Evolutionary conservation across 352 stramenopile genomes (phyloP).

Genomic region (Aphanomyces euteiches): DNA sequence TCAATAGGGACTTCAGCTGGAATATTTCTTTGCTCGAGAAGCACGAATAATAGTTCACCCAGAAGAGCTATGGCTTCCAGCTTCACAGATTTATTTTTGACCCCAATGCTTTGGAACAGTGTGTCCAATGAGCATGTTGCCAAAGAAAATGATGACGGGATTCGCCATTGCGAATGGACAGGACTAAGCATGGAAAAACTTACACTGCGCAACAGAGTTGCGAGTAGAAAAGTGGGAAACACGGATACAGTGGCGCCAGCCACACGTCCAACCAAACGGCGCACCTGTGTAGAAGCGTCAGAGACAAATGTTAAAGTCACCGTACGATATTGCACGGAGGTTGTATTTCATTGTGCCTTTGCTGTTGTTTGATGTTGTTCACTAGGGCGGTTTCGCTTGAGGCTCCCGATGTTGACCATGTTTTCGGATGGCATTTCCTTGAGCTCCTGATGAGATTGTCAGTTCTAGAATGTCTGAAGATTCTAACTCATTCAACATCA

Average conservation of each 20-base stretch:
- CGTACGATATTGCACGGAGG: slow-evolving; percentile 16
- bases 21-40: background rate
- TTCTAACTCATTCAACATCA: no score
- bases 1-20: slow-evolving; percentile 4
- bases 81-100: slow-evolving; percentile 17
- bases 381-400: background rate
- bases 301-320: background rate
- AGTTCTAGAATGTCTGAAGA: no score
- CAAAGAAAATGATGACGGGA: background rate
- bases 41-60: slow-evolving; percentile 21
- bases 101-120: slow-evolving; percentile 12
- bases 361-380: background rate
- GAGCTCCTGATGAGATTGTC: no score
- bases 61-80: slow-evolving; percentile 24
- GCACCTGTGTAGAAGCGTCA: slow-evolving; percentile 6
- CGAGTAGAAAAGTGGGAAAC: slow-evolving; percentile 17
- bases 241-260: background rate
- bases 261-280: slow-evolving; percentile 13
- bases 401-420: background rate
- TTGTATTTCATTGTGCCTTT: background rate
- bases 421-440: background rate
- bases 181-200: slow-evolving; percentile 1
- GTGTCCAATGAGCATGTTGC: slow-evolving; percentile 7
- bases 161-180: background rate
- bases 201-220: slow-evolving; percentile 14